phyloP scores from a whole-genome alignment of 495 filamentous ascomycete species.

The Neurospora sp. region DNA sequence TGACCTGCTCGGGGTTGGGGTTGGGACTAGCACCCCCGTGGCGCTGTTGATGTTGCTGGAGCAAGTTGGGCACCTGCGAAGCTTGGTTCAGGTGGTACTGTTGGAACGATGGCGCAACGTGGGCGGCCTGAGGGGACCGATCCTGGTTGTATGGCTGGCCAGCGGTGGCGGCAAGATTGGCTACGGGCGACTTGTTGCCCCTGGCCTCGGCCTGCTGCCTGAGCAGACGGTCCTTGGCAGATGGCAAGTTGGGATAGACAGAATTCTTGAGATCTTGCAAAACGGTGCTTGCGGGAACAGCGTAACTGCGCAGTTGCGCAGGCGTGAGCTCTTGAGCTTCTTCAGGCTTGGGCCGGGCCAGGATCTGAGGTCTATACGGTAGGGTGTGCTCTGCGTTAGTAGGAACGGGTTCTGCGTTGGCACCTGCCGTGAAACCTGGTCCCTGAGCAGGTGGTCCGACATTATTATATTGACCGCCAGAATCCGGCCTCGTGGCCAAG shows the following conservation, averaged over 20 bases:
- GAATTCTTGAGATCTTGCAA: slow-evolving; percentile 5
- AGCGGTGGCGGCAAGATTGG: slow-evolving; percentile 7
- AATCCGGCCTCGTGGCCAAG: slow-evolving; percentile 8
- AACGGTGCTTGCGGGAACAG: background rate
- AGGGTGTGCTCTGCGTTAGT: slow-evolving; percentile 31
- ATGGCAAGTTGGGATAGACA: slow-evolving; percentile 8
- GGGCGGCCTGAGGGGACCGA: slow-evolving; percentile 2
- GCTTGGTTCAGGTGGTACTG: slow-evolving; percentile 7
- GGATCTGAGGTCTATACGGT: slow-evolving; percentile 31
- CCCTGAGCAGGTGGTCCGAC: slow-evolving; percentile 16
- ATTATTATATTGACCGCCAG: slow-evolving; percentile 6
- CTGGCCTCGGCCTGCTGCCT: slow-evolving; percentile 8
- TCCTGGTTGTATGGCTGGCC: slow-evolving; percentile 13
- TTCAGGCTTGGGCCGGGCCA: slow-evolving; percentile 25
- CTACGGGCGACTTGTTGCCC: slow-evolving; percentile 11
- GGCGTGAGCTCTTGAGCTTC: slow-evolving; percentile 6
- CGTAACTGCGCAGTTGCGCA: slow-evolving; percentile 11
- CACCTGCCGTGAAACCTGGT: slow-evolving; percentile 14
- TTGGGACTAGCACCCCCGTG: slow-evolving; percentile 11
- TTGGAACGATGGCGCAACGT: slow-evolving; percentile 7
- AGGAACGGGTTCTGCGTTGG: slow-evolving; percentile 20
- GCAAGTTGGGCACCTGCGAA: background rate
- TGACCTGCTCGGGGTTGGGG: slow-evolving; percentile 50
- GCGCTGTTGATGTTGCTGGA: slow-evolving; percentile 11
- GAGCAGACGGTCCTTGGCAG: slow-evolving; percentile 12